Base-by-base conservation (phyloP, 2,329 filamentous ascomycete species). In the Arthrobotrys conoides region DNA sequence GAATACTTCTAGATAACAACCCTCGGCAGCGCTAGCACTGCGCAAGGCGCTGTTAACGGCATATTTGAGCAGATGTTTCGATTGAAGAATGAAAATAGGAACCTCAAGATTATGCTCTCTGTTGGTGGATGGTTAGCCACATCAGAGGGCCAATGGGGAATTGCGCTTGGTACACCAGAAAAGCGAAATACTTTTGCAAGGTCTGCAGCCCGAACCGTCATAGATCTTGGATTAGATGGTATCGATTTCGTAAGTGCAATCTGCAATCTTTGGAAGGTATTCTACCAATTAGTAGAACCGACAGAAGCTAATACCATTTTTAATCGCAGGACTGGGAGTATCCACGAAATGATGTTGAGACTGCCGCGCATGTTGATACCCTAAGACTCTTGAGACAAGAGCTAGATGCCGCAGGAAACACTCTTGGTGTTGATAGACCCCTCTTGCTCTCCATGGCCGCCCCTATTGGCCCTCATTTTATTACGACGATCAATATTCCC, bases 71-170 rank as follows among this genome's bases (percentile, higher is more conserved):
- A 95, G 83, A 86, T 96, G 0, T 93, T 88, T 83, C 84, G 93
- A 0, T 87, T 92, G 66, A 96, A 96, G 86, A 91, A 93, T 85
- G 85, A 87, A 81, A 89, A 96, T 83, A 89, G 93, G 20, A 89
- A 92, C 66, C 84, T 96, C 72, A 96, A 96, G 84, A 87, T 91
- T 1, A 85, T 96, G n/a, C 87, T 96, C 8, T 93, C 91, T 41
- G 91, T 96, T 76, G 93, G 93, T 48, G 93, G 93, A 16, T 96
- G 91, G 90, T 92, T 90, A 0, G 93, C 92, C 83, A 92, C 91
- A 2, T n/a, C 30, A 20, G 18, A 68, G 0, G 84, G 88, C 67
- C 91, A 92, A 81, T 93, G 95, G 83, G 86, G 89, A 0, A 85
- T 86, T 5, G 88, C 91, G 0, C 89, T 89, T 0, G 89, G 89